Conservation (phyloP, 2,329 filamentous ascomycete species). For the Fusarium gaditjirri region DNA sequence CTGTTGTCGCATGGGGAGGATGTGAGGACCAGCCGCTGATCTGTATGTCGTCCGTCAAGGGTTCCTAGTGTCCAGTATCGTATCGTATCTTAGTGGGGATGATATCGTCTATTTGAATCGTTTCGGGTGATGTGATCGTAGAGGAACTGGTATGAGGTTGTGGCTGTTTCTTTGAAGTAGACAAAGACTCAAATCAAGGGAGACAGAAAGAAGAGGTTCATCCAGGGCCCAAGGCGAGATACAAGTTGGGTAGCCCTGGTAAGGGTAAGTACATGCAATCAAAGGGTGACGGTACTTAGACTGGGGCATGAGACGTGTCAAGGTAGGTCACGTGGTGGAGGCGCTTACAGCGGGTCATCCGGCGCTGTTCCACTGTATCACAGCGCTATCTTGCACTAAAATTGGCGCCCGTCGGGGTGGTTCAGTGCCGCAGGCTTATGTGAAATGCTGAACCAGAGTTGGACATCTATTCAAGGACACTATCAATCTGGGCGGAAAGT, state of each 20-base stretch:
- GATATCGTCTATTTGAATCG: slow-evolving; percentile 16
- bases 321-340: slow-evolving; percentile 42
- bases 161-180: slow-evolving; percentile 19
- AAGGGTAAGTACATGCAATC: slow-evolving; percentile 42
- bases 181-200: slow-evolving; percentile 38
- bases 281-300: slow-evolving; percentile 41
- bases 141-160: slow-evolving; percentile 14
- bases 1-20: slow-evolving; percentile 50
- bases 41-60: slow-evolving; percentile 41
- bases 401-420: slow-evolving; percentile 35
- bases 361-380: slow-evolving; percentile 37
- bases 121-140: slow-evolving; percentile 12
- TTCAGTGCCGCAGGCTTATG: slow-evolving; percentile 10
- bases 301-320: slow-evolving; percentile 39
- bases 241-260: slow-evolving; percentile 37
- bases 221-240: slow-evolving; percentile 43
- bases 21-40: slow-evolving; percentile 43
- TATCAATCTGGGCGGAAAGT: background rate
- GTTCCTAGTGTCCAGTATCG: slow-evolving; percentile 31
- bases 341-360: slow-evolving; percentile 35
- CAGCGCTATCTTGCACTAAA: slow-evolving; percentile 43
- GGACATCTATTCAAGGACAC: background rate
- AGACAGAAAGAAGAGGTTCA: slow-evolving; percentile 36
- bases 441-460: background rate
- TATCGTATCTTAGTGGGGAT: slow-evolving; percentile 7